A percentile compares a stretch with the other conserved stretches of the same genome.
Conservation (phyloP, 805 yeast species). For the Cyberlindnera mississippiensis region DNA sequence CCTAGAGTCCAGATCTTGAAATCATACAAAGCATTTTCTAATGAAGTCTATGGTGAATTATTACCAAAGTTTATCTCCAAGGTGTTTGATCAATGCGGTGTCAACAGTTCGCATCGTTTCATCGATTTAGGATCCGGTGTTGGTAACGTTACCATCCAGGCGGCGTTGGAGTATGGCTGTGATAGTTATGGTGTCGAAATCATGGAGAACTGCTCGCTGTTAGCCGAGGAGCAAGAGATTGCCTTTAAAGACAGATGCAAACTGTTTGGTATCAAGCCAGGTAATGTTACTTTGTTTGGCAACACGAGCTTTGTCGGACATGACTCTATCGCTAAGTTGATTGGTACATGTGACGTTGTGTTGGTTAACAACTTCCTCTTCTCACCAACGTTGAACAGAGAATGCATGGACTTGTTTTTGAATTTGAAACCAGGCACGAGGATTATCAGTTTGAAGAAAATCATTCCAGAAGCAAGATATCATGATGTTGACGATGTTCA, state of each 20-base stretch:
- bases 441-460: conserved; percentile 73
- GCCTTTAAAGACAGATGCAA: conserved; percentile 57
- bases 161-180: conserved; percentile 83
- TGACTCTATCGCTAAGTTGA: conserved; percentile 46
- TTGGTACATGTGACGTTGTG: conserved; percentile 64
- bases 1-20: conserved; percentile 63
- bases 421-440: conserved; percentile 70
- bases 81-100: conserved; percentile 56
- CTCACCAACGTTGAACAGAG: conserved; percentile 66
- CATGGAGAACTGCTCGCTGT: conserved; percentile 73
- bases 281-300: conserved; percentile 54
- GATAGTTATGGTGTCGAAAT: conserved; percentile 86
- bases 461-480: conserved; percentile 72
- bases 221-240: conserved; percentile 55
- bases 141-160: conserved; percentile 87
- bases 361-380: conserved; percentile 82
- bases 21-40: conserved; percentile 80
- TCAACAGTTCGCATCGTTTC: conserved; percentile 54
- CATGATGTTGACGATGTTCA: conserved; percentile 52
- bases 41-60: conserved; percentile 87
- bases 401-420: conserved; percentile 60
- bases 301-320: conserved; percentile 71
- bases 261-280: conserved; percentile 60
- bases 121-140: conserved; percentile 94
- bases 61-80: conserved; percentile 72